A percentile compares a stretch with the other conserved stretches of the same genome.
Conservation (phyloP, 2,329 filamentous ascomycete genomes). For the Zasmidium angulare region DNA sequence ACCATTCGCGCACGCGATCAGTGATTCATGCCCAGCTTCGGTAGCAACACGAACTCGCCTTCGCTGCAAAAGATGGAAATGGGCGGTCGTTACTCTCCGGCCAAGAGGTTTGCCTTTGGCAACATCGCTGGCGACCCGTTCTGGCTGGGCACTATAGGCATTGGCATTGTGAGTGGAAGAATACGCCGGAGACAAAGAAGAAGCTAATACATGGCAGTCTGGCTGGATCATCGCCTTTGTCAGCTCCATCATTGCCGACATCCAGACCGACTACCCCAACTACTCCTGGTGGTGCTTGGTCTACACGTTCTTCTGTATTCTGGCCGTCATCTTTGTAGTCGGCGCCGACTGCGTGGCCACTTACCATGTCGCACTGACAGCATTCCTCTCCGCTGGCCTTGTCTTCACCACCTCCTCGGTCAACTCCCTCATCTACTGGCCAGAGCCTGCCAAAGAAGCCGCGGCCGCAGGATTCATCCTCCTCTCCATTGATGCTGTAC, state of each 20-base stretch:
- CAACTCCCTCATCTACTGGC: conserved; percentile 79
- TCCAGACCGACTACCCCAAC: conserved; percentile 65
- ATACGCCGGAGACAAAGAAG: background rate
- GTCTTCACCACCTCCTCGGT: conserved; percentile 83
- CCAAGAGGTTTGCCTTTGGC: conserved; percentile 66
- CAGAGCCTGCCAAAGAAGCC: conserved; percentile 70
- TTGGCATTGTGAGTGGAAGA: conserved; percentile 70
- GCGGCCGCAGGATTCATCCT: conserved; percentile 91
- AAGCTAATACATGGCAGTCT: conserved; percentile 56
- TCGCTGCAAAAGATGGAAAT: conserved; percentile 35
- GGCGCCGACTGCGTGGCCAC: conserved; percentile 81
- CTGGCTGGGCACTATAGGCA: conserved; percentile 89
- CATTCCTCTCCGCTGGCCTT: conserved; percentile 79
- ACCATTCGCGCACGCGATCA: conserved; percentile 5
- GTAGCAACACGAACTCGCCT: conserved; percentile 23
- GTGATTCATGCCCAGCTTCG: conserved; percentile 30
- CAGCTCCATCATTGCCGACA: conserved; percentile 72
- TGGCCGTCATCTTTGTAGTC: conserved; percentile 77
- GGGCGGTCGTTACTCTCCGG: conserved; percentile 9
- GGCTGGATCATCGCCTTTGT: conserved; percentile 95
- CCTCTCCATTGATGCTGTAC: conserved; percentile 85
- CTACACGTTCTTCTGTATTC: conserved; percentile 80
- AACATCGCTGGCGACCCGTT: conserved; percentile 97
- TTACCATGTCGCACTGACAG: conserved; percentile 90
- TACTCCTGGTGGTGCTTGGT: conserved; percentile 91